phyloP scores from a whole-genome alignment of 108 stramenopile species.

The Cyclotella atomus region DNA sequence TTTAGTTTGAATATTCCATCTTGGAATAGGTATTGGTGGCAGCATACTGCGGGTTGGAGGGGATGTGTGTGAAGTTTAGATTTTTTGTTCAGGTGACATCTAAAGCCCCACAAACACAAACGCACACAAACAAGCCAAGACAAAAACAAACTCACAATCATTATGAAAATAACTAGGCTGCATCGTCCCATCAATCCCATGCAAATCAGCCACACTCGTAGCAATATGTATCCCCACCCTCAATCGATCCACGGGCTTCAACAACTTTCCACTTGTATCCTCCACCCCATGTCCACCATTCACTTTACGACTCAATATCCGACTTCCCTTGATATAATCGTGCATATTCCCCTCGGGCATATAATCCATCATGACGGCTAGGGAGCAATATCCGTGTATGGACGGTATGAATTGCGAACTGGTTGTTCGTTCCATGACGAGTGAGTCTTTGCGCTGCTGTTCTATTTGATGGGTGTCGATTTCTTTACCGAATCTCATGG shows the following conservation, averaged over 20 bases:
- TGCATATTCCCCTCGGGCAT: slow-evolving; percentile 56
- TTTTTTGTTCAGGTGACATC: no score
- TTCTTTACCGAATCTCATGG: slow-evolving; percentile 24
- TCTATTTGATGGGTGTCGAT: slow-evolving; percentile 11
- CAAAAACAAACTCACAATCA: slow-evolving; percentile 38
- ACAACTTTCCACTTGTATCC: slow-evolving; percentile 5
- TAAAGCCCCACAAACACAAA: not conserved
- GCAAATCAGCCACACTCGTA: slow-evolving; percentile 60
- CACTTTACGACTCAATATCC: slow-evolving; percentile 22
- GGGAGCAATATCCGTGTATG: slow-evolving; percentile 43
- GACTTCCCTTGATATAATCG: slow-evolving; percentile 44
- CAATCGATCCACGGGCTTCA: slow-evolving; percentile 25
- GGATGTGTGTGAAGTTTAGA: not conserved
- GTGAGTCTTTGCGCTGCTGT: slow-evolving; percentile 45
- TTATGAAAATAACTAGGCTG: slow-evolving; percentile 52
- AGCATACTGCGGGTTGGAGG: slow-evolving; percentile 43
- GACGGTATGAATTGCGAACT: slow-evolving; percentile 38
- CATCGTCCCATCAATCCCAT: slow-evolving; percentile 49
- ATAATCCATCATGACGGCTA: slow-evolving; percentile 50
- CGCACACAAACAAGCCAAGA: not conserved
- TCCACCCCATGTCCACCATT: slow-evolving; percentile 1
- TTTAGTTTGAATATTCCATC: slow-evolving; percentile 64
- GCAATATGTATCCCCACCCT: slow-evolving; percentile 45
- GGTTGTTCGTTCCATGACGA: slow-evolving; percentile 34
- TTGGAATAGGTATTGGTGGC: slow-evolving; percentile 62